Evolutionary conservation across 1,284 basidiomycete species (phyloP).

Genomic region (Naganishia sp.): DNA sequence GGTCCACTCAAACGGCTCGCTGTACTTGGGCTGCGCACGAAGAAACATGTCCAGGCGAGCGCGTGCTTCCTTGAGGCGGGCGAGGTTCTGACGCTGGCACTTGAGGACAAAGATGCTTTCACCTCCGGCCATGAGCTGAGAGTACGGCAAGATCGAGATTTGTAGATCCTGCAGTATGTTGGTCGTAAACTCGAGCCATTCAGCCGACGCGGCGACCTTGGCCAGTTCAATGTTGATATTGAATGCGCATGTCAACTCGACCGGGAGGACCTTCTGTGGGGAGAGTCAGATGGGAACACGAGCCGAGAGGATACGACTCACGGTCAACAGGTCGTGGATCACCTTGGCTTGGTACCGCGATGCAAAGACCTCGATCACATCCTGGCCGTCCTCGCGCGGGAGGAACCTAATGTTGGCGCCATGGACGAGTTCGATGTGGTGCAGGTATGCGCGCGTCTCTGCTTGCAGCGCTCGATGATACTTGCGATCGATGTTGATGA

Average conservation of each 20-base stretch:
- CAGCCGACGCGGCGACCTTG: slow-evolving; percentile 17
- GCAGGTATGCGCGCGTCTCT: slow-evolving; percentile 18
- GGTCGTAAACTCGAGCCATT: slow-evolving; percentile 10
- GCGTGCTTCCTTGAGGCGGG: slow-evolving; percentile 3
- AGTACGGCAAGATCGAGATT: slow-evolving; percentile 18
- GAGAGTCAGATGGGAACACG: neutral
- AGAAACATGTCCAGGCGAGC: slow-evolving; percentile 9
- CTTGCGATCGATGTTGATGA: slow-evolving; percentile 16
- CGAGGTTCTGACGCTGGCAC: slow-evolving; percentile 20
- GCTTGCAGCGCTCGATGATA: slow-evolving; percentile 26
- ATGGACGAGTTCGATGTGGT: slow-evolving; percentile 20
- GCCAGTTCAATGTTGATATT: slow-evolving; percentile 17
- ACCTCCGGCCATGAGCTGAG: slow-evolving; percentile 1
- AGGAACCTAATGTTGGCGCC: slow-evolving; percentile 28
- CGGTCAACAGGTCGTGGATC: slow-evolving; percentile 9
- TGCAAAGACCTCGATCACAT: slow-evolving; percentile 28
- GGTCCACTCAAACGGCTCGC: slow-evolving; percentile 10
- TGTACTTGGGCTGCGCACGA: slow-evolving; percentile 1
- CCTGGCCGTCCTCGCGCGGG: slow-evolving; percentile 24
- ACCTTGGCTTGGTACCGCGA: slow-evolving; percentile 11
- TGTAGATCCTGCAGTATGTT: slow-evolving; percentile 14
- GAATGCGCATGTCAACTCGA: slow-evolving; percentile 15
- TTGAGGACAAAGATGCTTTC: slow-evolving; percentile 13
- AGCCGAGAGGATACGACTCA: neutral
- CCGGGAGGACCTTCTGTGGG: slow-evolving; percentile 14